phyloP scores from a whole-genome alignment of 2,329 filamentous ascomycete species.

The Pestalotiopsis fici region DNA sequence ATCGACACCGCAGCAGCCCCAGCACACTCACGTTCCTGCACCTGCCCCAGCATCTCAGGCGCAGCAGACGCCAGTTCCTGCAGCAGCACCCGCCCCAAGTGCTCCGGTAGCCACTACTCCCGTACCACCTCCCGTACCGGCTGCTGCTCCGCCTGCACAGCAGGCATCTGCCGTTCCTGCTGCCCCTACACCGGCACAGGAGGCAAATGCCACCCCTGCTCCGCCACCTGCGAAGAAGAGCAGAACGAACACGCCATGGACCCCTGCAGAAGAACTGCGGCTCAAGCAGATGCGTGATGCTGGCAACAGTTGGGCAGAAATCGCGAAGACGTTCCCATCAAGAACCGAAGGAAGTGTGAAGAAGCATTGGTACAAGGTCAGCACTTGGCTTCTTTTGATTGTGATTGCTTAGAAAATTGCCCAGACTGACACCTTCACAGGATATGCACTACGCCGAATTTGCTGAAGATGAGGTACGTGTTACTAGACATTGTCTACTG shows the following conservation, averaged over 20 bases:
- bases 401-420: not conserved
- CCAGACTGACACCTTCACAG: constrained; percentile 42
- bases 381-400: constrained; percentile 14
- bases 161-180: constrained; percentile 26
- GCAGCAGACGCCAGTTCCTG: constrained; percentile 25
- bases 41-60: constrained; percentile 16
- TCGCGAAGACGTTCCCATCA: constrained; percentile 94
- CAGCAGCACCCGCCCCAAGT: constrained; percentile 27
- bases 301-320: constrained; percentile 95
- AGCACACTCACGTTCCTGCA: constrained; percentile 9
- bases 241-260: constrained; percentile 98
- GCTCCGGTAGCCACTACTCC: constrained; percentile 19
- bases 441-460: constrained; percentile 99
- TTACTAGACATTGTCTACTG: not conserved
- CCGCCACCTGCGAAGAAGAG: constrained; percentile 81
- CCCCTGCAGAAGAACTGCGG: constrained; percentile 86
- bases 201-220: constrained; percentile 30
- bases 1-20: constrained; percentile 31
- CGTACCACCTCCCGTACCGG: constrained; percentile 25
- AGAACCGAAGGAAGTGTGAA: constrained; percentile 97
- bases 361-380: constrained; percentile 99
- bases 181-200: constrained; percentile 31
- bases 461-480: constrained; percentile 74
- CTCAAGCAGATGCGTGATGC: constrained; percentile 93
- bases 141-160: constrained; percentile 28